Conservation (phyloP, 2,329 filamentous ascomycete species). For the Trichoderma sp. region DNA sequence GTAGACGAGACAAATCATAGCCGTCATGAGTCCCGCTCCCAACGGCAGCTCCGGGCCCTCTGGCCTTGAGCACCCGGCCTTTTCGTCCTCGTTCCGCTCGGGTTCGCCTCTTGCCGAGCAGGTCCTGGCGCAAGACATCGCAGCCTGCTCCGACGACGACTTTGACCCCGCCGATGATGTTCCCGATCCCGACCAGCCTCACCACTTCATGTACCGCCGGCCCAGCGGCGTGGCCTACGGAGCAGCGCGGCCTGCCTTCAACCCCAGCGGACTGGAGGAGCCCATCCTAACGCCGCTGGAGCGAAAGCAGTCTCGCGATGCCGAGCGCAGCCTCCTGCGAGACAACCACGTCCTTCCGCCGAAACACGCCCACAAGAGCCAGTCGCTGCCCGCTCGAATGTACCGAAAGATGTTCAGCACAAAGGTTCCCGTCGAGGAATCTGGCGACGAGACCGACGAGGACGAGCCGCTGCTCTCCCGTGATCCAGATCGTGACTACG, state of each 20-base stretch:
- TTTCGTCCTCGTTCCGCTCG: slow-evolving; percentile 57
- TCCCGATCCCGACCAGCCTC: slow-evolving; percentile 45
- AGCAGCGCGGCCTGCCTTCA: slow-evolving; percentile 69
- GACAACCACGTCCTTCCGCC: slow-evolving; percentile 69
- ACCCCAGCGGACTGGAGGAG: slow-evolving; percentile 56
- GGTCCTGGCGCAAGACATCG: slow-evolving; percentile 68
- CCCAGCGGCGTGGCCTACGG: slow-evolving; percentile 77
- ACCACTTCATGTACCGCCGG: slow-evolving; percentile 69
- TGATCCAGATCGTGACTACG: slow-evolving; percentile 22
- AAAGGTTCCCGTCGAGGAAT: slow-evolving; percentile 47
- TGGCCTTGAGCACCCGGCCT: slow-evolving; percentile 28
- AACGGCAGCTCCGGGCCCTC: slow-evolving; percentile 24
- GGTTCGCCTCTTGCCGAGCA: slow-evolving; percentile 69
- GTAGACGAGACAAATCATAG: neutral
- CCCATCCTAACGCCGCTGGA: slow-evolving; percentile 58
- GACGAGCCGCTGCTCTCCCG: slow-evolving; percentile 46
- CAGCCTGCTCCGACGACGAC: slow-evolving; percentile 64
- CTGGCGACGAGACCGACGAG: slow-evolving; percentile 50
- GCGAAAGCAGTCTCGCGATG: slow-evolving; percentile 58
- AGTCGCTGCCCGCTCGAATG: slow-evolving; percentile 44
- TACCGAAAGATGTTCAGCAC: slow-evolving; percentile 61
- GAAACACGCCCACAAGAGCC: slow-evolving; percentile 51
- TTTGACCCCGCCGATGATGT: slow-evolving; percentile 41
- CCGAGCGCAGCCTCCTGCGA: slow-evolving; percentile 63
- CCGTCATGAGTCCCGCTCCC: slow-evolving; percentile 17